Conservation (phyloP, 2,329 filamentous ascomycete species). For the Fusarium odoratissimum region DNA sequence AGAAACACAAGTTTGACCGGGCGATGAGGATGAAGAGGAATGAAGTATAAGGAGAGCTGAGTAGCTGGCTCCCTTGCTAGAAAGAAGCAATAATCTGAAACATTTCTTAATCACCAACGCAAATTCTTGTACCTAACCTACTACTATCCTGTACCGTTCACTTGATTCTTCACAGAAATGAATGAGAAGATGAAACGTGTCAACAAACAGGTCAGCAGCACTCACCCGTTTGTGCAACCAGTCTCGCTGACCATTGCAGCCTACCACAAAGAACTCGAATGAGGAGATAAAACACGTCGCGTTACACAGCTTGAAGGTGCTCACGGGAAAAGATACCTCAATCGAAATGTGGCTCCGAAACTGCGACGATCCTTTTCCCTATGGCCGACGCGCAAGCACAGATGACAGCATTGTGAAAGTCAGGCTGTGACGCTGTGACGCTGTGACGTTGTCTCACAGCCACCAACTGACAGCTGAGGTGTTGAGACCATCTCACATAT, state of each 20-base stretch:
- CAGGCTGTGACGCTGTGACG: background rate
- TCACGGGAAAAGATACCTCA: background rate
- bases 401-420: background rate
- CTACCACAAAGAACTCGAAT: background rate
- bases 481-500: background rate
- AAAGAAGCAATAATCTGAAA: background rate
- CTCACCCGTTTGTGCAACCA: background rate
- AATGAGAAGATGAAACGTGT: background rate
- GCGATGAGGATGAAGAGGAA: background rate
- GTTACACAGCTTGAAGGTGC: background rate
- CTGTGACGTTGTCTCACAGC: background rate
- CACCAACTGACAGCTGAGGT: background rate
- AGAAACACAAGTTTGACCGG: background rate
- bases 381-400: background rate
- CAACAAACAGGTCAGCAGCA: background rate
- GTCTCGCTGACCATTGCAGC: background rate
- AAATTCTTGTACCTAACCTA: rapidly evolving
- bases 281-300: background rate
- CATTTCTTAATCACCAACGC: rapidly evolving
- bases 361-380: background rate
- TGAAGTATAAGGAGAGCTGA: background rate
- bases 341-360: background rate
- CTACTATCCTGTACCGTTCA: too few species aligned
- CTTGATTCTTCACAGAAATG: background rate
- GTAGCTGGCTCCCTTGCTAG: background rate